phyloP scores from a whole-genome alignment of 73 alveolate genomes.

The Paramecium octaurelia region DNA sequence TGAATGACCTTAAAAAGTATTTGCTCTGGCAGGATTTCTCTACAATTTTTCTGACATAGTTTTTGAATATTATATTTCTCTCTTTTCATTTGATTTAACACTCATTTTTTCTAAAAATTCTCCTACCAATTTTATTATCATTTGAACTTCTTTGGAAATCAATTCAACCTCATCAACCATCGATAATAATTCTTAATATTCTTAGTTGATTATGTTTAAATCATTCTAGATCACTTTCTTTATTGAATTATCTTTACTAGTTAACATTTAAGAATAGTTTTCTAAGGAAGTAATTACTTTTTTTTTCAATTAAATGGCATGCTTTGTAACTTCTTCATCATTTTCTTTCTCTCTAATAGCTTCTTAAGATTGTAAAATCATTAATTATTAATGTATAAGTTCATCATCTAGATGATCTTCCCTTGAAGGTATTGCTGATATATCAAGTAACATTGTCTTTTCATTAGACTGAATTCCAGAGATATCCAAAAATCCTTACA shows the following conservation, averaged over 20 bases:
- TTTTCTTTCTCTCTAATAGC: neutral
- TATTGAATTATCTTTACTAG: neutral
- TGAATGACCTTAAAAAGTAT: neutral
- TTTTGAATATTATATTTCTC: neutral
- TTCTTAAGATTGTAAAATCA: neutral
- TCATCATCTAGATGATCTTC: slow-evolving; percentile 18
- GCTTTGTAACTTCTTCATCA: neutral
- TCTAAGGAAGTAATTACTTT: neutral
- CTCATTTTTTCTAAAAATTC: neutral
- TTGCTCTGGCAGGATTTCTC: neutral
- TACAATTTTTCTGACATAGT: neutral
- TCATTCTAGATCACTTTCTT: neutral
- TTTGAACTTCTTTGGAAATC: neutral
- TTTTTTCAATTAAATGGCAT: neutral
- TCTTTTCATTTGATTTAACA: neutral
- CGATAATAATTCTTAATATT: neutral
- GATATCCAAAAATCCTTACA: neutral
- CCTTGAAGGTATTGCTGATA: neutral
- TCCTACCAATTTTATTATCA: neutral
- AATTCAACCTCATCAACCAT: neutral
- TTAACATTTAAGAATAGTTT: neutral
- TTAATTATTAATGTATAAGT: neutral
- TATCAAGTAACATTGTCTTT: neutral
- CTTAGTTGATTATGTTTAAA: neutral
- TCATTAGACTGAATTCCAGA: slow-evolving; percentile 18